Base-by-base conservation (phyloP, 116 monocot species). In the Posidonia oceanica region DNA sequence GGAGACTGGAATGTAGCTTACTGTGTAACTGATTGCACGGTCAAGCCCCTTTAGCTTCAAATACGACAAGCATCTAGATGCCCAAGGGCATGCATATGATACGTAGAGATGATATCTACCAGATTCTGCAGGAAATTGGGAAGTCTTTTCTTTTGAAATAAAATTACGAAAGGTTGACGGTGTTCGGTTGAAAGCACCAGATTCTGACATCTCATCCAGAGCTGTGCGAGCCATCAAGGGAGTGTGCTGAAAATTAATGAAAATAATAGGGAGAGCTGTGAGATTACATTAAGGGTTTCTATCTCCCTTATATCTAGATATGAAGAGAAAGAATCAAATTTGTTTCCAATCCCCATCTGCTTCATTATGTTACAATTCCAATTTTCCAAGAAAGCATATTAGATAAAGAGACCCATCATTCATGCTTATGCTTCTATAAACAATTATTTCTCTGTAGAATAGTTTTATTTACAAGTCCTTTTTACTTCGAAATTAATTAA, bases 21-120 rank as follows among this genome's bases (percentile, higher is more conserved):
- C 94, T 69, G 88, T 81, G 80, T 41, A 91, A 78, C 81, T 77
- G 81, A 95, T 91, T 3, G 86, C 84, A 42, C 79, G 71, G 21
- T 91, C 91, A 56, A 95, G 88, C 40, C 95, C 95, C 77, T 95
- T 95, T 41, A 91, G 78, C 78, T 84, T 96, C 69, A 96, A 15
- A 73, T 61, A 89, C 57, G 96, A 71, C 57, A 96, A 72, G 76
- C 96, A 96, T 74, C 91, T 83, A 68, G 76, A 87, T 77, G 96
- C 96, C 96, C 96, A 96, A 52, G 96, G 96, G 69, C 96, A 96
- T 60, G 88, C 91, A 78, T 91, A 96, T 57, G 95, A 91, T 62
- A 91, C 74, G 72, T 96, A 96, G 18, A 96, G 80, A 83, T 96
- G 91, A 73, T 96, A 96, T 76, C 96, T 82, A 76, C 91, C 88